These are phyloP conservation scores for Acanthamoeba lenticulata DNA, from an alignment of 208 protist genomes.

Conservation along the genomic window DNA sequence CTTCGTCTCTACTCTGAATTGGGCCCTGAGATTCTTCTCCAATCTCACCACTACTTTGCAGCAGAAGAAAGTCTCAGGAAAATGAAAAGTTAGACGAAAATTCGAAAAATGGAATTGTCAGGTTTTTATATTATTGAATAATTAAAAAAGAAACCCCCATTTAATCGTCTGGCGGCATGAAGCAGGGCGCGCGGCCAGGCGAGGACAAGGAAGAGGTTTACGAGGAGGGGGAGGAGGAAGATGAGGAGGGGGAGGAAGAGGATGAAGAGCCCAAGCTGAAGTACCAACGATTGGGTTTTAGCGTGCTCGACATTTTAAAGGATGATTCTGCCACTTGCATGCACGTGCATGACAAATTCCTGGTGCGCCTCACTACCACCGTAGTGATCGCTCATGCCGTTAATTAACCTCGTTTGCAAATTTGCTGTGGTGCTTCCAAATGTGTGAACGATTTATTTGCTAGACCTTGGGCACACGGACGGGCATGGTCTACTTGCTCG, in stretches of 20 bases:
- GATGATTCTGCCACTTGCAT: slow-evolving; percentile 52
- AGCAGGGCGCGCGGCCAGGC: neutral
- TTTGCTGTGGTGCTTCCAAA: too few species aligned
- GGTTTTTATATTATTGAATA: neutral
- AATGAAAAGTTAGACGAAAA: neutral
- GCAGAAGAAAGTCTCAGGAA: neutral
- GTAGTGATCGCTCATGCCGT: too few species aligned
- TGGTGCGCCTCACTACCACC: slow-evolving; percentile 58
- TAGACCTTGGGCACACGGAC: slow-evolving; percentile 85
- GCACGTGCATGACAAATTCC: slow-evolving; percentile 64
- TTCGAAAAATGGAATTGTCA: too few species aligned
- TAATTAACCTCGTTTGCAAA: too few species aligned
- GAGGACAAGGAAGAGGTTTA: neutral
- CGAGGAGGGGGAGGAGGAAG: slow-evolving; percentile 12
- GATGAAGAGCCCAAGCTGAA: slow-evolving; percentile 68
- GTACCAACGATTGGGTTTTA: slow-evolving; percentile 63
- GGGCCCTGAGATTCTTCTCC: slow-evolving; percentile 2
- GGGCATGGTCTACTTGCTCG: slow-evolving; percentile 86
- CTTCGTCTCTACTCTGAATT: neutral
- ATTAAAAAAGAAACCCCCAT: neutral
- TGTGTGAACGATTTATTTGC: neutral
- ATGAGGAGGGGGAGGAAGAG: slow-evolving; percentile 33
- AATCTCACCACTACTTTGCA: neutral
- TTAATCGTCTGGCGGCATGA: neutral
- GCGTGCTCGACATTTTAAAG: slow-evolving; percentile 68